Percentiles rank a stretch among this genome's conserved stretches.
These are phyloP conservation scores for Trifolium repens DNA, from an alignment of 306 rosid species.

Conservation along the genomic window DNA sequence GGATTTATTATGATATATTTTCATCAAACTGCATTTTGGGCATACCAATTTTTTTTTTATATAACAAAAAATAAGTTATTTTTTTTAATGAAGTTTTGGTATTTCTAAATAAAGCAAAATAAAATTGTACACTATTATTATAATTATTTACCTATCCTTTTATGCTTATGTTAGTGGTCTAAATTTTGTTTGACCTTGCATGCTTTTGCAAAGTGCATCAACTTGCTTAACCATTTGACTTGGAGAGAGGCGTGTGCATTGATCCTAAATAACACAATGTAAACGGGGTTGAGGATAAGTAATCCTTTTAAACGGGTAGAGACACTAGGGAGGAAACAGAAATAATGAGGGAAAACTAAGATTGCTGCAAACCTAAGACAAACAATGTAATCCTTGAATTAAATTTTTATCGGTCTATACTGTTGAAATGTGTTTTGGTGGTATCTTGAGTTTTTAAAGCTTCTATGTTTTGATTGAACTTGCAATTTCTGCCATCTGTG, in stretches of 20 bases:
- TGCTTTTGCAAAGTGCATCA: not conserved
- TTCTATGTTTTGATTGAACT: constrained; percentile 8
- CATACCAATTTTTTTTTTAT: not conserved
- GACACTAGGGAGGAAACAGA: constrained; percentile 21
- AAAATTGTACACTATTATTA: not conserved
- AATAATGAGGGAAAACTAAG: constrained; percentile 3
- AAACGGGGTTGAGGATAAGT: constrained; percentile 17
- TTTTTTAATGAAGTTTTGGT: not conserved
- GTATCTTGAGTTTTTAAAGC: constrained; percentile 15
- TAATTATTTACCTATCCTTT: not conserved
- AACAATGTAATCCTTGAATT: not conserved
- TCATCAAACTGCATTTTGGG: constrained; percentile 2
- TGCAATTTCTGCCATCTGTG: not conserved
- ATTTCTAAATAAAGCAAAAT: not conserved
- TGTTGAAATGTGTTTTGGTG: constrained; percentile 24
- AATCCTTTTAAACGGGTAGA: constrained; percentile 16
- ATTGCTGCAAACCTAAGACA: not conserved
- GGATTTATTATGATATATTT: not conserved
- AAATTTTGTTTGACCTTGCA: not conserved
- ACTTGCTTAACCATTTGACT: constrained; percentile 9
- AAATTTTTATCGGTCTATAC: not conserved
- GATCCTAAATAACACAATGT: not conserved
- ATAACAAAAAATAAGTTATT: not conserved
- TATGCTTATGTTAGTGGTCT: not conserved
- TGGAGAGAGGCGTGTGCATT: not conserved